These are phyloP conservation scores for Nicotiana rustica DNA, from an alignment of 305 asterid species.

Conservation along the genomic window DNA sequence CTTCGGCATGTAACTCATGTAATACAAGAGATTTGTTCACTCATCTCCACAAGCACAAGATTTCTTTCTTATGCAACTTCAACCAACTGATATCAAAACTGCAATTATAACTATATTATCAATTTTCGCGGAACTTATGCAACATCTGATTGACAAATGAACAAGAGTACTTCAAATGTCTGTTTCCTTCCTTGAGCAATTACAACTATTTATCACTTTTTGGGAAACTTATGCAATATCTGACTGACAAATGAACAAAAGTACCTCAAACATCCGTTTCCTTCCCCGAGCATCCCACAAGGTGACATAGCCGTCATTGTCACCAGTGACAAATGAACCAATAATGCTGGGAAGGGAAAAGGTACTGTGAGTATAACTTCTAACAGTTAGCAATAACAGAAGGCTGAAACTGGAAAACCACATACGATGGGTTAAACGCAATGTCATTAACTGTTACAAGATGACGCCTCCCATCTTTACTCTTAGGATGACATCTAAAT, in stretches of 20 bases:
- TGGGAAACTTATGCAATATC: conserved; percentile 29
- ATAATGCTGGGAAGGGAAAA: conserved; percentile 51
- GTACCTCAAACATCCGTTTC: conserved; percentile 77
- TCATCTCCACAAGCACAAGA: background rate
- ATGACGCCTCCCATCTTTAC: conserved; percentile 58
- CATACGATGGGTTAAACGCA: conserved; percentile 83
- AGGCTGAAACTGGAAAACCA: conserved; percentile 42
- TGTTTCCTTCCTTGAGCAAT: conserved; percentile 65
- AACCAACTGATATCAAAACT: conserved; percentile 6
- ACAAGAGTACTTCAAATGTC: conserved; percentile 61
- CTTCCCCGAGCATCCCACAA: conserved; percentile 78
- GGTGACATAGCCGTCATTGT: conserved; percentile 73
- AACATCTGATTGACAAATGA: conserved; percentile 23
- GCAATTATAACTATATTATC: background rate
- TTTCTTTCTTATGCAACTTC: background rate
- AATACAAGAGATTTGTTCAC: background rate
- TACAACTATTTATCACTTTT: background rate
- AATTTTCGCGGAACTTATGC: conserved; percentile 17
- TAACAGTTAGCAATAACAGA: conserved; percentile 23
- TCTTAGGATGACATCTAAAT: conserved; percentile 84
- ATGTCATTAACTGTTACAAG: conserved; percentile 77
- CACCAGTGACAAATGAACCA: conserved; percentile 77
- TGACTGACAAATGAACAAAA: conserved; percentile 25
- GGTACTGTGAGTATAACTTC: background rate
- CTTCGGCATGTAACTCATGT: background rate